Evolutionary conservation across 768 basidiomycete species (phyloP).

Genomic region (Mycena sanguinolenta): DNA sequence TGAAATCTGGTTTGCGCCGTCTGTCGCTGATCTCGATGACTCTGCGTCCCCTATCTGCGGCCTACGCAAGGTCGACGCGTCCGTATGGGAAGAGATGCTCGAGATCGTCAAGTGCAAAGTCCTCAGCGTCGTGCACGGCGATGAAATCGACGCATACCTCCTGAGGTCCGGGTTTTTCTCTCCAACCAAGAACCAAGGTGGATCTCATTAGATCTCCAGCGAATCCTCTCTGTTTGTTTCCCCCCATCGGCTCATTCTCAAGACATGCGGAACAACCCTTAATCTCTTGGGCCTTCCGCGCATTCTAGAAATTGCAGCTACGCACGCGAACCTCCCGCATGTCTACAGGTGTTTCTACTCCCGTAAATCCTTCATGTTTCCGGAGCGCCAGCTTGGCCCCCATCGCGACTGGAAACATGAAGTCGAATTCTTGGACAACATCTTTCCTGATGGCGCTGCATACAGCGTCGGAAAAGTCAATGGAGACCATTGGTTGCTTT

Average conservation of each 20-base stretch:
- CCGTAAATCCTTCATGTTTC: constrained; percentile 99
- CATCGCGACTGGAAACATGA: constrained; percentile 96
- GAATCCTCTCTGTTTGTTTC: constrained; percentile 98
- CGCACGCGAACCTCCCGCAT: constrained; percentile 71
- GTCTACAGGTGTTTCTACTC: constrained; percentile 98
- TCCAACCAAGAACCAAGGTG: constrained; percentile 16
- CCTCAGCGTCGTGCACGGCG: constrained; percentile 88
- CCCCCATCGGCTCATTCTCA: constrained; percentile 95
- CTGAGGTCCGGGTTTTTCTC: constrained; percentile 76
- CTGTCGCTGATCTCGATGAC: constrained; percentile 62
- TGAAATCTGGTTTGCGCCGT: constrained; percentile 97
- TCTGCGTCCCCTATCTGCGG: constrained; percentile 66
- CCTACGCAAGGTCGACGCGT: constrained; percentile 79
- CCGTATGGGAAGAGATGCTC: constrained; percentile 97
- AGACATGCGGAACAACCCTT: constrained; percentile 98
- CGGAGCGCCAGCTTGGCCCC: constrained; percentile 92
- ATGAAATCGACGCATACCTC: constrained; percentile 95
- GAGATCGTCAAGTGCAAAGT: constrained; percentile 97
- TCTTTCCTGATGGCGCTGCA: constrained; percentile 90
- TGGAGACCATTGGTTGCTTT: constrained; percentile 98
- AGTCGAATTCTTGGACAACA: constrained; percentile 90
- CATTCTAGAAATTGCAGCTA: constrained; percentile 92
- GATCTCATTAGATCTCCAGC: constrained; percentile 59
- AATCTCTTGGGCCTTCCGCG: constrained; percentile 95
- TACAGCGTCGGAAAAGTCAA: constrained; percentile 99